Evolutionary conservation across 177 flowering plant species (phyloP).

Genomic region (Tripterygium wilfordii): DNA sequence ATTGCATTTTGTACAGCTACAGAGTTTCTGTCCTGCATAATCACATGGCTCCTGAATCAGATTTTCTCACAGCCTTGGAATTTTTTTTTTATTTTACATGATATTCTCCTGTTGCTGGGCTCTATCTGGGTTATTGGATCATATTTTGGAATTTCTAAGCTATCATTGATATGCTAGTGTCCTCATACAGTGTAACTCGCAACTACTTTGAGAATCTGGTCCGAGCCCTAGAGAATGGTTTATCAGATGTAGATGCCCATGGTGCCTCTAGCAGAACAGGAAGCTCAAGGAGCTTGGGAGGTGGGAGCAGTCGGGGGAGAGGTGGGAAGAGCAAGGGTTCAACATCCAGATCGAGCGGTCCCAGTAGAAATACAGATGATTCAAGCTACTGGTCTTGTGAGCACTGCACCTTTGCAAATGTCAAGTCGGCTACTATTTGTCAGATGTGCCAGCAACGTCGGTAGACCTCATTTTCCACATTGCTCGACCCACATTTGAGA

Average conservation of each 20-base stretch:
- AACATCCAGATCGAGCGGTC: conserved; percentile 31
- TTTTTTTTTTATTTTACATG: no score
- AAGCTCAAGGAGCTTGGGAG: conserved; percentile 39
- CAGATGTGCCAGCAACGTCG: conserved; percentile 38
- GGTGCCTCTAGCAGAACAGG: conserved; percentile 38
- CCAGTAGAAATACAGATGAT: conserved; percentile 40
- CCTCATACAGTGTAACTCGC: conserved; percentile 84
- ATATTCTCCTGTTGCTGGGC: not conserved
- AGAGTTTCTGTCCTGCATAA: no score
- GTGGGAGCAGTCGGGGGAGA: conserved; percentile 36
- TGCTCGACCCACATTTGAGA: not conserved
- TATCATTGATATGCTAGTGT: no score
- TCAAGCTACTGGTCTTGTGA: conserved; percentile 61
- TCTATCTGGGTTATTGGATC: not conserved
- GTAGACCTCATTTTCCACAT: not conserved
- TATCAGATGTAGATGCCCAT: conserved; percentile 63
- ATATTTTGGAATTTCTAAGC: no score
- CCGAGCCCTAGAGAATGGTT: conserved; percentile 71
- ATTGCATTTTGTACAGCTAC: no score
- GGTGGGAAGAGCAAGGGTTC: conserved; percentile 42
- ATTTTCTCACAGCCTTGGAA: no score
- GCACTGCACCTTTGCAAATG: conserved; percentile 58
- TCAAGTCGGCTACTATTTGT: conserved; percentile 29
- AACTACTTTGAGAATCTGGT: conserved; percentile 90
- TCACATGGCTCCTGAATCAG: no score